Base-by-base conservation (phyloP, 352 stramenopile genomes). In the Globisporangium uncinulatum region DNA sequence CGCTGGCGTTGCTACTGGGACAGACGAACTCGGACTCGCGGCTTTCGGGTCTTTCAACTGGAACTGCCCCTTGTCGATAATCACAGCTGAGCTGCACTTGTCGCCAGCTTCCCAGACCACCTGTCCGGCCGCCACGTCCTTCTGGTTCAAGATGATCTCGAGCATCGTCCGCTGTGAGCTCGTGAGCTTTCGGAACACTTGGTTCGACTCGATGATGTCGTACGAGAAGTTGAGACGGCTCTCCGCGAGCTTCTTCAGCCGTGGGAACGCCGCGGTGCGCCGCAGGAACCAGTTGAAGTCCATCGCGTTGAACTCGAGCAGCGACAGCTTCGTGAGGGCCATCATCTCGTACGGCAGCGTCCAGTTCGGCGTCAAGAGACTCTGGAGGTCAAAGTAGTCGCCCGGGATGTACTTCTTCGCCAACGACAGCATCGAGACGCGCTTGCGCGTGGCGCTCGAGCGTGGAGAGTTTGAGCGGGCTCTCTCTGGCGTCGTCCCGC, bases 311-410 rank as follows among this genome's bases (percentile, higher is more conserved):
- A 95, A 95, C 63, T 92, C 69, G 55, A 89, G 75, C 50, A 86
- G 62, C 19, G 81, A 93, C 21, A 91, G 64, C 60, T 86, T 88
- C 15, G 74, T 86, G 32, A 68, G 62, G 7, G 78, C 80, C 24
- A 87, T 55, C 74, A 87, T 87, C 57, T 83, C 70, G 46, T 83
- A 89, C 24, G 73, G 76, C 14, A 85, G 61, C 51, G 62, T 61
- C 69, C 73, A 87, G 54, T 87, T 79, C 15, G 79, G 83, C 2
- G 80, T 89, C 44, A 94, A 46, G 29, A 94, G 62, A n/a, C 72
- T 87, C 51, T 90, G 81, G 8, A 94, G 69, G 44, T 94, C 83
- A 59, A 96, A 96, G 69, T 95, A 97, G 61, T 97, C 88, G 8
- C 88, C 88, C 8, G 85, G 78, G 17, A 86, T 83, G 64, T 89